Percentiles rank a stretch among this genome's conserved stretches.
These are phyloP conservation scores for Entoloma clypeatum DNA, from an alignment of 1,284 basidiomycete genomes.

Conservation along the genomic window DNA sequence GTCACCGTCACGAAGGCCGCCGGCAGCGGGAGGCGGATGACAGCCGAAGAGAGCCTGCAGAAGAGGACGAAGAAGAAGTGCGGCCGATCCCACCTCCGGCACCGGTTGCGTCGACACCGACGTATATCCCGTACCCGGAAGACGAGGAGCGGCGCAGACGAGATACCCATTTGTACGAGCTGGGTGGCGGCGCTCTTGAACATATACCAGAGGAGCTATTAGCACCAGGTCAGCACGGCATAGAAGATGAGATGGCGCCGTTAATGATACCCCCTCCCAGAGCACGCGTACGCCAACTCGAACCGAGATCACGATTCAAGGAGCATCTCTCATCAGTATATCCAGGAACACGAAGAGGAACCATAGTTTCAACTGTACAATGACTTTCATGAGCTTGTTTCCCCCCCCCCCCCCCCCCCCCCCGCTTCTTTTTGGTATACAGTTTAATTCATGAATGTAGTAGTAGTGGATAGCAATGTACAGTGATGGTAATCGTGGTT, in stretches of 20 bases:
- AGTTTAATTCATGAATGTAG: too few species aligned
- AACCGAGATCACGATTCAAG: slow-evolving; percentile 7
- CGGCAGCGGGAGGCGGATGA: slow-evolving; percentile 1
- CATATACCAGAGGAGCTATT: background rate
- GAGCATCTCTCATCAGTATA: slow-evolving; percentile 8
- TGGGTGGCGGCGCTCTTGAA: background rate
- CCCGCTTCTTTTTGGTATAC: too few species aligned
- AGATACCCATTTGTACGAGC: too few species aligned
- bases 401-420: too few species aligned
- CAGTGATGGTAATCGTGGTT: too few species aligned
- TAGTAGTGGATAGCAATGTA: too few species aligned
- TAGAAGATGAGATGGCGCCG: slow-evolving; percentile 8
- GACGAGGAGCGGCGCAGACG: slow-evolving; percentile 1
- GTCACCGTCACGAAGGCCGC: slow-evolving; percentile 1
- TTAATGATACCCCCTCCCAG: slow-evolving; percentile 13
- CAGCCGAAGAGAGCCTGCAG: background rate
- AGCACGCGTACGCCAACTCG: slow-evolving; percentile 4
- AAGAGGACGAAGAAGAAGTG: background rate
- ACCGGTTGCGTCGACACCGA: slow-evolving; percentile 5
- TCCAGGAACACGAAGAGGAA: too few species aligned
- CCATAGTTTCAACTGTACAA: too few species aligned
- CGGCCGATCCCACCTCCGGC: background rate
- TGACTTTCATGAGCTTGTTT: too few species aligned
- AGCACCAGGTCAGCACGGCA: slow-evolving; percentile 10
- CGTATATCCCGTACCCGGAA: slow-evolving; percentile 6